Evolutionary conservation across 257 asterid genomes (phyloP), one percentile per base, ranked within the genome.

Genomic region (Salvia hispanica): DNA sequence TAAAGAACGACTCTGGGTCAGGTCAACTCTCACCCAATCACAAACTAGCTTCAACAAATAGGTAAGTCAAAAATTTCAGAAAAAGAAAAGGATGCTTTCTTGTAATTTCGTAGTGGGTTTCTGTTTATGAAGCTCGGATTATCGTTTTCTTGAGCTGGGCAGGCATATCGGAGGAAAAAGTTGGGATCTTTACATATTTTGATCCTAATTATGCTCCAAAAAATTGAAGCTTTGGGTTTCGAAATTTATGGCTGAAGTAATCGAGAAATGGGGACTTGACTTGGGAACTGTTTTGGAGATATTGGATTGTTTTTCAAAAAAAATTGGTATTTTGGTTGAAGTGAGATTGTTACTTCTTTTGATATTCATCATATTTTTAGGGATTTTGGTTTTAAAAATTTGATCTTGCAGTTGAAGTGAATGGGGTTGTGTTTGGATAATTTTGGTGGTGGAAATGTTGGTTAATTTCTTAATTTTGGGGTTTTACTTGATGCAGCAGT

Each of bases 11-110:
- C 43, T 42, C 53, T 28, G 31, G 21, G 47, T 46, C 60, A 56
- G 70, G 77, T 74, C 79, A 78, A 78, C 82, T 45, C 76, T 55
- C 66, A 44, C 74, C 62, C 76, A n/a, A 65, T 54, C 47, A 18
- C 59, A 52, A 9, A 13, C 71, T 54, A 57, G 45, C 7, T 69
- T 46, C 62, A 10, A 8, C 71, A 18, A 15, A 33, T 42, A 42
- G 64, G 61, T 58, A 42, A 54, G 9, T 39, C 18, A 1, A 45
- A 28, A 31, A n/a, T 0, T 39, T 61, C 14, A 9, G 36, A 42
- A 2, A 18, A 0, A 4, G 9, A 14, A 53, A 3, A 21, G 36
- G 12, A 11, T 28, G 36, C 57, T 69, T 31, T 14, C 15, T 37
- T 57, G 48, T 33, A 28, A 47, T 34, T 25, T 67, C 25, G 31